These are phyloP conservation scores for Pleoardoris graminearum DNA, from an alignment of 2,329 filamentous ascomycete genomes.

Conservation along the genomic window DNA sequence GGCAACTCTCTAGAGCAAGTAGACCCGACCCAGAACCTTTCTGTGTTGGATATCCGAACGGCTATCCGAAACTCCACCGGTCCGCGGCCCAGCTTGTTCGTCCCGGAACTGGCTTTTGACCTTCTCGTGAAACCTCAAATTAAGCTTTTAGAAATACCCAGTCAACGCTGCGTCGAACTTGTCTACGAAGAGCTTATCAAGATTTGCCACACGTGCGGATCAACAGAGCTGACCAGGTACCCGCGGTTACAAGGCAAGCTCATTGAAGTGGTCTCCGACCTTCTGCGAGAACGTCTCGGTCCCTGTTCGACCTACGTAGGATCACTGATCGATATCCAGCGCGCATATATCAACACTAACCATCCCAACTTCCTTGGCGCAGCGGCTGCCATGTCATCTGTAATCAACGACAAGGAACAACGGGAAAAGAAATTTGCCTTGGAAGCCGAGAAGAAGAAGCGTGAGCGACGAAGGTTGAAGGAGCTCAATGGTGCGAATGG, in stretches of 20 bases:
- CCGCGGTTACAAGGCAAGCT: constrained; percentile 93
- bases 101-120: constrained; percentile 96
- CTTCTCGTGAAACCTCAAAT: constrained; percentile 98
- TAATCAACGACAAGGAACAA: constrained; percentile 93
- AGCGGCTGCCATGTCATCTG: constrained; percentile 94
- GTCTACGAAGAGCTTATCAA: constrained; percentile 99
- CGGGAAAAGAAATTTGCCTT: constrained; percentile 78
- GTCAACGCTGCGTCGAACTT: constrained; percentile 94
- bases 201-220: constrained; percentile 98
- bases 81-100: constrained; percentile 91
- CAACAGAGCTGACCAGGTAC: constrained; percentile 87
- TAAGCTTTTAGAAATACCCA: constrained; percentile 91
- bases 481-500: constrained; percentile 68
- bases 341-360: constrained; percentile 99
- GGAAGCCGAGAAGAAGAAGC: constrained; percentile 85
- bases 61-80: constrained; percentile 98
- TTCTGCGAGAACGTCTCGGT: constrained; percentile 87
- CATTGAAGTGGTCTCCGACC: constrained; percentile 96
- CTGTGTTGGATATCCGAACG: constrained; percentile 91
- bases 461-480: constrained; percentile 80
- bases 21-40: constrained; percentile 93
- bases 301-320: constrained; percentile 91
- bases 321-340: constrained; percentile 94
- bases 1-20: constrained; percentile 95
- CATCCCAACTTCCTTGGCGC: constrained; percentile 98